phyloP scores from a whole-genome alignment of 2,329 filamentous ascomycete genomes.

The Amauroascus verrucosus region DNA sequence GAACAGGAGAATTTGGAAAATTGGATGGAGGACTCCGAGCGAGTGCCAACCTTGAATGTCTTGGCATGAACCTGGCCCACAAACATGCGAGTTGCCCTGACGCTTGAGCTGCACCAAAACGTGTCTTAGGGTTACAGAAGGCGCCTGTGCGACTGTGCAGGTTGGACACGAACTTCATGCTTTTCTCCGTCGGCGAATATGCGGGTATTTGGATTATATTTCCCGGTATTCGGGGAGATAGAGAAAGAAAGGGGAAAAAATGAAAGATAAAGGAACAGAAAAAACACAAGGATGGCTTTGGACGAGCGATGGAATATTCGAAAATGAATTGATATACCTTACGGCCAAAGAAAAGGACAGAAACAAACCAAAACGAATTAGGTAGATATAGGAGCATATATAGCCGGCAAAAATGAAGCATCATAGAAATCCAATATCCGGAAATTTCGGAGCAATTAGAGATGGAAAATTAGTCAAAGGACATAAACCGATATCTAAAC shows the following conservation, averaged over 20 bases:
- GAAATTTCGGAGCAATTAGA: background rate
- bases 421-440: background rate
- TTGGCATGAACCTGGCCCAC: too few species aligned
- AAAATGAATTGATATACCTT: too few species aligned
- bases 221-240: background rate
- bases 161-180: background rate
- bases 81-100: too few species aligned
- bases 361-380: too few species aligned
- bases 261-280: background rate
- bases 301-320: too few species aligned
- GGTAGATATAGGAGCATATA: too few species aligned
- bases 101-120: background rate
- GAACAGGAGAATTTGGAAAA: background rate
- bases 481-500: background rate
- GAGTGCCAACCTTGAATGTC: background rate
- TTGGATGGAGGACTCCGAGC: background rate
- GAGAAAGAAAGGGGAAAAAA: background rate
- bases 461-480: background rate
- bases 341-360: too few species aligned
- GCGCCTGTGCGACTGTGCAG: background rate
- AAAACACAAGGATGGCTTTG: too few species aligned
- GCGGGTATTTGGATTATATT: background rate
- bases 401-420: too few species aligned
- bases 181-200: background rate
- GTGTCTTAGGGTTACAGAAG: background rate